Evolutionary conservation across 2,329 filamentous ascomycete species (phyloP).

Genomic region (Endocalyx cinctus): DNA sequence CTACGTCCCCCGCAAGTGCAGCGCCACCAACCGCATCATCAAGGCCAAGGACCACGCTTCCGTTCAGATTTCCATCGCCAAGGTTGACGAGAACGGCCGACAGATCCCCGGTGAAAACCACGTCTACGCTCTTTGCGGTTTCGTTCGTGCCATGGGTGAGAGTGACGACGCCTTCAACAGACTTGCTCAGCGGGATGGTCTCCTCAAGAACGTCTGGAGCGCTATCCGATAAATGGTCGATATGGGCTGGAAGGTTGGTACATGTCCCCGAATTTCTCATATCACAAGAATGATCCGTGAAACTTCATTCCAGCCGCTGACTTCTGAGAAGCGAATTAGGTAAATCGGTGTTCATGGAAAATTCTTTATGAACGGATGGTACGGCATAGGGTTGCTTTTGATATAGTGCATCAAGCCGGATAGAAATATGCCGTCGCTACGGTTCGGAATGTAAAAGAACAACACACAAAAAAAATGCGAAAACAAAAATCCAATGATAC

Average conservation of each 20-base stretch:
- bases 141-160: constrained; percentile 97
- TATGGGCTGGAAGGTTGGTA: constrained; percentile 18
- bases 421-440: constrained; percentile 19
- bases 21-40: constrained; percentile 99
- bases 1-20: constrained; percentile 99
- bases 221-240: constrained; percentile 54
- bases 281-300: too few species aligned
- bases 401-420: constrained; percentile 28
- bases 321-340: neutral
- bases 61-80: constrained; percentile 94
- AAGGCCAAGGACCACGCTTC: constrained; percentile 99
- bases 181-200: constrained; percentile 90
- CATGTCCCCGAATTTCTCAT: constrained; percentile 5
- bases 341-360: constrained; percentile 23
- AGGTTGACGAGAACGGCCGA: constrained; percentile 98
- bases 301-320: too few species aligned
- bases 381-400: constrained; percentile 24
- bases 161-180: constrained; percentile 95
- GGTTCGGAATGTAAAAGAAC: too few species aligned
- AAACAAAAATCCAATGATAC: constrained; percentile 21
- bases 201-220: constrained; percentile 96
- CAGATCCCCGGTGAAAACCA: constrained; percentile 93
- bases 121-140: constrained; percentile 94
- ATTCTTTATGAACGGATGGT: constrained; percentile 23
- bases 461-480: too few species aligned